A percentile compares a stretch with the other conserved stretches of the same genome.
Evolutionary conservation across 164 flowering plant species (phyloP).

Genomic region (Stephania cephalantha): DNA sequence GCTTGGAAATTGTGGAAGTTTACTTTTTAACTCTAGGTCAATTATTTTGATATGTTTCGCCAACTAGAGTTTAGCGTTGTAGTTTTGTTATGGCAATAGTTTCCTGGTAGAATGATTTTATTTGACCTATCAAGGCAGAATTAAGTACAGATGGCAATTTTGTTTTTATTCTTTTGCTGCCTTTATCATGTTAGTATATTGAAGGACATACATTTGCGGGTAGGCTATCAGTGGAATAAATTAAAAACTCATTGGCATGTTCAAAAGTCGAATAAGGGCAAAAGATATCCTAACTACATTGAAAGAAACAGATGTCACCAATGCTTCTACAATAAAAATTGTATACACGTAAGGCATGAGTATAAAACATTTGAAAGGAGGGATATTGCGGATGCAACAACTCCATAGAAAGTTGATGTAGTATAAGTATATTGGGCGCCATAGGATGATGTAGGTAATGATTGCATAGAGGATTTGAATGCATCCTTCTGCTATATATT

Average conservation of each 20-base stretch:
- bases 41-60: background rate
- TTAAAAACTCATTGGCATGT: background rate
- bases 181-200: background rate
- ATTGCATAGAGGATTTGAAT: background rate
- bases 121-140: background rate
- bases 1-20: background rate
- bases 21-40: background rate
- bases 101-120: background rate
- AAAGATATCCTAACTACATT: background rate
- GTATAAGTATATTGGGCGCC: background rate
- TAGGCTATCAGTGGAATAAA: background rate
- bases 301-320: background rate
- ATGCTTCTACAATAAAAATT: background rate
- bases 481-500: background rate
- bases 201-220: constrained; percentile 7
- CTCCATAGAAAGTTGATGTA: background rate
- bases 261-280: background rate
- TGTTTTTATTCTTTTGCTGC: background rate
- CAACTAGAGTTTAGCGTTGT: background rate
- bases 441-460: background rate
- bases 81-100: background rate
- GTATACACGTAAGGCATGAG: background rate
- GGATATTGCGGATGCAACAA: background rate
- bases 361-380: background rate
- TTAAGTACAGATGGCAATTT: background rate